Conservation (phyloP, 306 rosid genomes). For the Astragalus membranaceus region DNA sequence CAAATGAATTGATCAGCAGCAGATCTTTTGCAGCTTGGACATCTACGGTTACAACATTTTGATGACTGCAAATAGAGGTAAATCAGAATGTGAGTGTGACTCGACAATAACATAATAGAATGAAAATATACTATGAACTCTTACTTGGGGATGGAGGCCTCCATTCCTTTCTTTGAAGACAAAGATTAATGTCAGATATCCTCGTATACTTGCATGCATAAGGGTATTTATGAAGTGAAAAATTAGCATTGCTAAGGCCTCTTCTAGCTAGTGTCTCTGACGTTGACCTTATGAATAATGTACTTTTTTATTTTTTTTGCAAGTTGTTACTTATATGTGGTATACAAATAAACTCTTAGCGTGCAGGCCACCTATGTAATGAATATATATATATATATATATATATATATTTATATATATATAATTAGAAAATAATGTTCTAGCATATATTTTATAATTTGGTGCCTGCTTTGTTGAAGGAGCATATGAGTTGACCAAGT, state of each 20-base stretch:
- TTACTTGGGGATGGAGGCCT: constrained; percentile 15
- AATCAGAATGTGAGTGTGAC: not conserved
- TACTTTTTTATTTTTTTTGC: not conserved
- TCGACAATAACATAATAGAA: not conserved
- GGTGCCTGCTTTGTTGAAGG: not conserved
- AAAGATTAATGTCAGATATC: not conserved
- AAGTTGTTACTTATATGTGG: not conserved
- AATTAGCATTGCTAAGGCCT: not conserved
- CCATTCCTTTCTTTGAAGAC: constrained; percentile 10
- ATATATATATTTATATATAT: too few species aligned
- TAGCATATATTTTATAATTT: not conserved
- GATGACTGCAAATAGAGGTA: constrained; percentile 12
- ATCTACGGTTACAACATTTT: constrained; percentile 18
- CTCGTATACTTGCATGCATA: not conserved
- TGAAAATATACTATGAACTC: not conserved
- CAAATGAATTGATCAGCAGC: constrained; percentile 16
- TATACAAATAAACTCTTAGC: not conserved
- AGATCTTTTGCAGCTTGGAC: constrained; percentile 25
- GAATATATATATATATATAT: too few species aligned
- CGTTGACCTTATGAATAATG: constrained; percentile 1
- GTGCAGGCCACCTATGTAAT: not conserved
- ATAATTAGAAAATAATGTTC: too few species aligned
- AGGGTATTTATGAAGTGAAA: not conserved
- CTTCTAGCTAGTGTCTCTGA: not conserved
- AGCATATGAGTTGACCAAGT: not conserved